Conservation (phyloP, 305 asterid species). For the Plantago rigida region DNA sequence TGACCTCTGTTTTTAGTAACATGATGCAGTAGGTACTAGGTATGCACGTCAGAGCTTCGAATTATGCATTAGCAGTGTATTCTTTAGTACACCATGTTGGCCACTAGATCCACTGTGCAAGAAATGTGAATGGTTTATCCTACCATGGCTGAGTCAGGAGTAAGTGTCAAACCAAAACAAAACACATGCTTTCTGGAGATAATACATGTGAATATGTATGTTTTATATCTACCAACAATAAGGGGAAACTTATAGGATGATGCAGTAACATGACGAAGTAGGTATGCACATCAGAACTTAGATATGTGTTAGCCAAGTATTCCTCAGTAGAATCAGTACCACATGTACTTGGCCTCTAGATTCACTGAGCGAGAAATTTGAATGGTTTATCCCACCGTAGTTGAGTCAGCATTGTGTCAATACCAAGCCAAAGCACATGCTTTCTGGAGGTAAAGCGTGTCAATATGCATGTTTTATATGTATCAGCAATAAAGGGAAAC, state of each 20-base stretch:
- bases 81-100: background rate
- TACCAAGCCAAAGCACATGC: too few species aligned
- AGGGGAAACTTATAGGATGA: too few species aligned
- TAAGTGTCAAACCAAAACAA: background rate
- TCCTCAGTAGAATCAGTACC: background rate
- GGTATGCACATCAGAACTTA: background rate
- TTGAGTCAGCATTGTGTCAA: too few species aligned
- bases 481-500: too few species aligned
- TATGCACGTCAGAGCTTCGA: background rate
- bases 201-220: too few species aligned
- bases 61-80: background rate
- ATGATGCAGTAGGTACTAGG: background rate
- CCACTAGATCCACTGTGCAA: background rate
- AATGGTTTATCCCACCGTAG: background rate
- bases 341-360: background rate
- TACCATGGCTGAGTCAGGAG: background rate
- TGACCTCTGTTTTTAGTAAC: slow-evolving; percentile 12
- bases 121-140: background rate
- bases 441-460: too few species aligned
- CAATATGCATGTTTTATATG: too few species aligned
- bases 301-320: background rate
- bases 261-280: slow-evolving; percentile 1
- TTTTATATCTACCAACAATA: too few species aligned
- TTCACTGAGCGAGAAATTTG: background rate
- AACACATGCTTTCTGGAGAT: too few species aligned